Evolutionary conservation across 2,329 filamentous ascomycete genomes (phyloP).

Genomic region (Pseudocercospora eumusae): DNA sequence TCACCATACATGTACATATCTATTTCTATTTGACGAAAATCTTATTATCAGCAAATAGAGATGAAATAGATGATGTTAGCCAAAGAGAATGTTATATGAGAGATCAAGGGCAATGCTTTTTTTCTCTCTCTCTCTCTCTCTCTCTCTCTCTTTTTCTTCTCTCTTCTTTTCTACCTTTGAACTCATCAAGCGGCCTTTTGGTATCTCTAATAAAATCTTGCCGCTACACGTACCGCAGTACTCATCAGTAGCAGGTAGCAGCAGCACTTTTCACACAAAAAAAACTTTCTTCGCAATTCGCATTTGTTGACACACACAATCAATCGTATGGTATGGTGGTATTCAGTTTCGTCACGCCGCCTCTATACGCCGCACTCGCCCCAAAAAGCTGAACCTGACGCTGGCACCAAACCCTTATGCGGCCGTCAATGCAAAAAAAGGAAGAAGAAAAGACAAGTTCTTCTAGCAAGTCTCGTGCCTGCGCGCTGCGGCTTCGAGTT

Average conservation of each 20-base stretch:
- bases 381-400: background rate
- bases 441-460: no score
- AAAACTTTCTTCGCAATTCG: background rate
- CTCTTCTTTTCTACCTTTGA: no score
- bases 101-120: no score
- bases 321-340: background rate
- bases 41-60: no score
- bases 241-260: no score
- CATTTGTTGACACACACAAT: background rate
- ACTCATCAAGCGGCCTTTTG: constrained; percentile 3
- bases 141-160: no score
- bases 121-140: no score
- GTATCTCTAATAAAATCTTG: constrained; percentile 1
- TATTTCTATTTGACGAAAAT: no score
- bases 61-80: no score
- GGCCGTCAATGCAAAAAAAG: constrained; percentile 9
- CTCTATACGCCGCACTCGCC: background rate
- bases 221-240: background rate
- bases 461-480: background rate
- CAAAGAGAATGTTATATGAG: no score
- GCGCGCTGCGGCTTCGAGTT: background rate
- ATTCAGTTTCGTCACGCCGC: background rate
- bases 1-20: no score
- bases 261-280: background rate
- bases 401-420: background rate